phyloP scores from a whole-genome alignment of 495 filamentous ascomycete species.

The Talaromyces ruber region DNA sequence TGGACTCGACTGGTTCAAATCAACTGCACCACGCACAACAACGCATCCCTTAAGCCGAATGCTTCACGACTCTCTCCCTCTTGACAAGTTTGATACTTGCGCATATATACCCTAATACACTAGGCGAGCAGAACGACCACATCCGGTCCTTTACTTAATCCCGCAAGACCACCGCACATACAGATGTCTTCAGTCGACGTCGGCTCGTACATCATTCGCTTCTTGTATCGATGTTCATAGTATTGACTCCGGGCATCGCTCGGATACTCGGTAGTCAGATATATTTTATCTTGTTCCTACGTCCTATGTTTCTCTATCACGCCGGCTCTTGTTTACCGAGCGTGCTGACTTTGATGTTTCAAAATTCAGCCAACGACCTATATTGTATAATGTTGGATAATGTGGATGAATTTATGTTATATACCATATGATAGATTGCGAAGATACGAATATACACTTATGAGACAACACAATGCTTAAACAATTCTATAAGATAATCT shows the following conservation, averaged over 20 bases:
- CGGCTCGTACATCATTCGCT: background rate
- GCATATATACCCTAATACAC: background rate
- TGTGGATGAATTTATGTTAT: background rate
- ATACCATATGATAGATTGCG: background rate
- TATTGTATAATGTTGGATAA: background rate
- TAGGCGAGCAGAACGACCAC: background rate
- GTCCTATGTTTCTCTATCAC: background rate
- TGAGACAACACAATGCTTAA: background rate
- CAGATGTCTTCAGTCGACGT: background rate
- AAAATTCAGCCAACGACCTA: background rate
- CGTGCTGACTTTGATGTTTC: background rate
- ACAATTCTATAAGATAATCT: background rate
- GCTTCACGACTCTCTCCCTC: background rate
- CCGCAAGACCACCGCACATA: background rate
- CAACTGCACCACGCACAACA: background rate
- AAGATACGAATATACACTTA: background rate
- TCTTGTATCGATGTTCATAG: background rate
- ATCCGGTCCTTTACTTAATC: background rate
- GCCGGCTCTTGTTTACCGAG: constrained; percentile 1
- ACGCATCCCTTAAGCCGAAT: background rate
- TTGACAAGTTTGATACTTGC: background rate
- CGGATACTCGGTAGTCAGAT: background rate
- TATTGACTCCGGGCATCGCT: background rate
- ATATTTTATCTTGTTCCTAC: background rate
- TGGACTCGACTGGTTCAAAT: background rate